phyloP scores from a whole-genome alignment of 495 filamentous ascomycete species.

The Aspergillus diversus region DNA sequence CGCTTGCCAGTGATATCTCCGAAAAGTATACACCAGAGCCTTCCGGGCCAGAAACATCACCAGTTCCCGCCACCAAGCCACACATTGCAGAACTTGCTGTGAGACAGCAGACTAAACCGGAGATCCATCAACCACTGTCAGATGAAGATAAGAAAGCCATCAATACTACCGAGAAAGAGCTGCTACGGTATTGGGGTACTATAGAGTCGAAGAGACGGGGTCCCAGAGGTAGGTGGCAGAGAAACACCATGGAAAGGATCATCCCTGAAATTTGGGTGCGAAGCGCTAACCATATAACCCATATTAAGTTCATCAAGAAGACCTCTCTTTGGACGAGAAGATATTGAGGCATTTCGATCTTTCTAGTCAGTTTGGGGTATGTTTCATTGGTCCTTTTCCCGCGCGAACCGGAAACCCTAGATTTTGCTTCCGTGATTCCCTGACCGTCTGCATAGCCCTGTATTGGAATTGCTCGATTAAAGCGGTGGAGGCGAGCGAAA shows the following conservation, averaged over 20 bases:
- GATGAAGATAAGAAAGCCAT: constrained; percentile 59
- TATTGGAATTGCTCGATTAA: constrained; percentile 78
- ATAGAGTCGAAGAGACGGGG: constrained; percentile 65
- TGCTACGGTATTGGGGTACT: constrained; percentile 71
- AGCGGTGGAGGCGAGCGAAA: constrained; percentile 88
- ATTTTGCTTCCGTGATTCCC: background rate
- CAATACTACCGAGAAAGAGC: constrained; percentile 62
- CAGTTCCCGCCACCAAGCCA: constrained; percentile 32
- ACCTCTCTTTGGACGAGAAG: constrained; percentile 74
- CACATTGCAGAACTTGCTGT: constrained; percentile 55
- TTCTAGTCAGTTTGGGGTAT: constrained; percentile 84
- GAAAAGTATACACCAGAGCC: constrained; percentile 39
- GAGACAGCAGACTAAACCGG: constrained; percentile 43
- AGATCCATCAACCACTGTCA: constrained; percentile 46
- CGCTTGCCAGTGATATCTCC: constrained; percentile 30
- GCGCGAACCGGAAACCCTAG: background rate
- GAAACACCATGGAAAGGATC: background rate
- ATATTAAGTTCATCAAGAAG: constrained; percentile 70
- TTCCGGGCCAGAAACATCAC: constrained; percentile 32
- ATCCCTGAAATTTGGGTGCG: background rate
- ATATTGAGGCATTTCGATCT: constrained; percentile 88
- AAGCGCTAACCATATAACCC: constrained; percentile 8
- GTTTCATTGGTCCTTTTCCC: constrained; percentile 35
- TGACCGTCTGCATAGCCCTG: constrained; percentile 65
- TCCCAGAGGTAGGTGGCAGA: constrained; percentile 43